Conservation (phyloP, 371 early-diverging fungal species). For the Mortierella sp. region DNA sequence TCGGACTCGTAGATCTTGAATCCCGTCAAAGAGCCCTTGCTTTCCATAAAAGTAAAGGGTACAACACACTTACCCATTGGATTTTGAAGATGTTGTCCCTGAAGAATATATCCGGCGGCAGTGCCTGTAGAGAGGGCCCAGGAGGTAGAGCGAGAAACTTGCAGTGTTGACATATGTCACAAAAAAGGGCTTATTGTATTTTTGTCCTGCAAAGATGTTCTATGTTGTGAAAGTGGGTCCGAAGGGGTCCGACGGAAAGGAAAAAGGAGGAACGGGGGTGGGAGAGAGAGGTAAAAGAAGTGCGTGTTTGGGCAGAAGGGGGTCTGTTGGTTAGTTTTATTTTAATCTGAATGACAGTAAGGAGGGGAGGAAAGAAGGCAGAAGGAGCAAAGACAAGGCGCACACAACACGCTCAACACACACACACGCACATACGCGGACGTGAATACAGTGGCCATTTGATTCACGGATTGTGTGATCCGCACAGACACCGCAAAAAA, state of each 20-base stretch:
- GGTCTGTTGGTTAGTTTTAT: neutral
- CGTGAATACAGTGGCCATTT: neutral
- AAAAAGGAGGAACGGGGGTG: neutral
- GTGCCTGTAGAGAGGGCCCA: conserved; percentile 55
- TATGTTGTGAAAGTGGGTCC: conserved; percentile 25
- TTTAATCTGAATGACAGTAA: neutral
- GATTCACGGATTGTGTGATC: neutral
- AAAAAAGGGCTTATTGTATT: conserved; percentile 84
- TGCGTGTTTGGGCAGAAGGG: neutral
- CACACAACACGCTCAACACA: neutral
- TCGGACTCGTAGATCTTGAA: conserved; percentile 3
- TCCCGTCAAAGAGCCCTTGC: neutral
- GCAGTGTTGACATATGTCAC: conserved; percentile 87
- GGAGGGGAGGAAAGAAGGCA: neutral
- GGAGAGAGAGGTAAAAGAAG: neutral
- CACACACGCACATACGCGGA: neutral
- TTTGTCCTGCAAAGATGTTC: conserved; percentile 79
- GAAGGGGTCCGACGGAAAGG: conserved; percentile 21
- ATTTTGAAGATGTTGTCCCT: neutral
- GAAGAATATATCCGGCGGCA: conserved; percentile 20
- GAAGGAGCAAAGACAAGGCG: neutral
- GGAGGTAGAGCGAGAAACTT: conserved; percentile 82
- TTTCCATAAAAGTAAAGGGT: neutral
- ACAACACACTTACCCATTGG: neutral
- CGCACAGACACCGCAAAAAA: neutral